Evolutionary conservation across 2,329 filamentous ascomycete genomes (phyloP).

Genomic region (Alternaria brassicicola): DNA sequence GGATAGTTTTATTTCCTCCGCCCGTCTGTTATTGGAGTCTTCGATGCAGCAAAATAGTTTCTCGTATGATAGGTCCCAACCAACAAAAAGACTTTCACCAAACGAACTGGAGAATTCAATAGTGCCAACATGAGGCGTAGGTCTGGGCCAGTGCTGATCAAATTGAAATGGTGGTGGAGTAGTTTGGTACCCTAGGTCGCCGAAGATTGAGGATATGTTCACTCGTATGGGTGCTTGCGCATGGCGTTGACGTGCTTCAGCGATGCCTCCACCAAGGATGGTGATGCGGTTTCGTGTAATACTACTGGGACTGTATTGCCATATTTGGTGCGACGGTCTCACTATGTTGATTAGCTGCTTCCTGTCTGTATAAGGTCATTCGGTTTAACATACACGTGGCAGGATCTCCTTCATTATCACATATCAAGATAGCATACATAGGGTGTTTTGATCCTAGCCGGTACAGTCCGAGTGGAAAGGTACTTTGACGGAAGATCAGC

Average conservation of each 20-base stretch:
- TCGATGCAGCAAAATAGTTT: too few species aligned
- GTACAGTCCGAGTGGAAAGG: not conserved
- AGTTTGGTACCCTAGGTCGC: fast-evolving
- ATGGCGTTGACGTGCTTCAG: too few species aligned
- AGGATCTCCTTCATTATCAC: too few species aligned
- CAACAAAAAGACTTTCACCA: not conserved
- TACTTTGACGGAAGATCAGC: not conserved
- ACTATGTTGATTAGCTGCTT: too few species aligned
- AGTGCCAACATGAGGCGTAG: too few species aligned
- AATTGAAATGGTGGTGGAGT: not conserved
- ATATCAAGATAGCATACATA: not conserved
- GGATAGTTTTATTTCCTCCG: too few species aligned
- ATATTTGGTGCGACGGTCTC: too few species aligned
- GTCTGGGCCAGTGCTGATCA: too few species aligned
- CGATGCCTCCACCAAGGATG: not conserved
- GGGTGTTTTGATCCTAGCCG: not conserved
- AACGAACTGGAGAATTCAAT: not conserved
- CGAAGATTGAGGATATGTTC: too few species aligned
- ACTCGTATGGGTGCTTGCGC: not conserved
- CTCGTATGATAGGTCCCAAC: not conserved
- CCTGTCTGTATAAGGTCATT: too few species aligned
- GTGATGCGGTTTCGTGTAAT: not conserved
- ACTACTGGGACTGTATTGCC: fast-evolving
- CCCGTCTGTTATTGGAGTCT: too few species aligned
- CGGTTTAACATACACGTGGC: too few species aligned